phyloP scores from a whole-genome alignment of 2,329 filamentous ascomycete genomes.

The Periglandula ipomoeae region DNA sequence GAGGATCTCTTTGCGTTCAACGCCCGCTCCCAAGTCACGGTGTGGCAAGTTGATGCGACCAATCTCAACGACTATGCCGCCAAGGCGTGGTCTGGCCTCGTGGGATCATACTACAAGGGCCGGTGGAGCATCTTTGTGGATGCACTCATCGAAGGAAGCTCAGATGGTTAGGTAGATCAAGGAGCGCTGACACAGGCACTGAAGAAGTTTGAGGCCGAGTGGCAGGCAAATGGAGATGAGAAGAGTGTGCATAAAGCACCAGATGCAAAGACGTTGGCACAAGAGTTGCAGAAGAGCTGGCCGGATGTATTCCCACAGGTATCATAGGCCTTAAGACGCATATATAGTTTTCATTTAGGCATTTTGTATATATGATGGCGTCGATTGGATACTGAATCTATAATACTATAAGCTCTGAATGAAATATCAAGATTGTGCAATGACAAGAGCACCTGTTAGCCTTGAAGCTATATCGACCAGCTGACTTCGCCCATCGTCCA shows the following conservation, averaged over 20 bases:
- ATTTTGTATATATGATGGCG: not conserved
- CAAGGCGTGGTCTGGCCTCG: slow-evolving; percentile 38
- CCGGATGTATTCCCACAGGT: slow-evolving; percentile 2
- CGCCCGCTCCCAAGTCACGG: slow-evolving; percentile 40
- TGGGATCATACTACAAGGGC: slow-evolving; percentile 34
- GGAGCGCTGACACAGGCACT: slow-evolving; percentile 1
- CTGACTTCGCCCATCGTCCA: too few species aligned
- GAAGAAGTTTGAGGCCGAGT: slow-evolving; percentile 2
- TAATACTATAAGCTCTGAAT: not conserved
- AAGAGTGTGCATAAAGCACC: not conserved
- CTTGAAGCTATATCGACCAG: too few species aligned
- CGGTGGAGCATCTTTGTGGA: slow-evolving; percentile 37
- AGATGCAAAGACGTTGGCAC: not conserved
- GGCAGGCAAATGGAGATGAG: not conserved
- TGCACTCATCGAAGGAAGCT: slow-evolving; percentile 20
- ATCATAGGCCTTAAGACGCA: not conserved
- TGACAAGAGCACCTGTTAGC: too few species aligned
- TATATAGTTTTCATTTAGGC: not conserved
- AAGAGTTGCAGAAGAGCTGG: not conserved
- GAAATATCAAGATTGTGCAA: too few species aligned
- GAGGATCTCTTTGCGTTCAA: slow-evolving; percentile 33
- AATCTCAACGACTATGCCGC: slow-evolving; percentile 39
- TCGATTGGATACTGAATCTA: not conserved
- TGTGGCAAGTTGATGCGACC: slow-evolving; percentile 29
- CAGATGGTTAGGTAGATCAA: not conserved